Percentiles rank a stretch among this genome's conserved stretches.
Evolutionary conservation across 495 filamentous ascomycete species (phyloP).

Genomic region (Hypoxylon crocopeplum): DNA sequence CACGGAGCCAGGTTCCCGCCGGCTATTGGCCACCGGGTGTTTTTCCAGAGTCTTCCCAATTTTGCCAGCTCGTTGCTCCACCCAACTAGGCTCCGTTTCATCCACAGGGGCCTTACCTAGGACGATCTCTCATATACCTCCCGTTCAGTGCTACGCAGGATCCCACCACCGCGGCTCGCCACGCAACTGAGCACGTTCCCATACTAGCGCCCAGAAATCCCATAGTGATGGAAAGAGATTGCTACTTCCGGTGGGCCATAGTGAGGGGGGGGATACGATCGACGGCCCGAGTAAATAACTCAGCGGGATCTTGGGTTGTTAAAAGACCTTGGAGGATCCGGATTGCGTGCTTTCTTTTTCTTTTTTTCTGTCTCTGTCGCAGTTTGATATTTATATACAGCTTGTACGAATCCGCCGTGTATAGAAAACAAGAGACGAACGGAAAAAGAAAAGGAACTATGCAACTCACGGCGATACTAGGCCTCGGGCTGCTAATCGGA

Average conservation of each 20-base stretch:
- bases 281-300: not conserved
- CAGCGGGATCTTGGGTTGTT: conserved; percentile 6
- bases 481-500: no score
- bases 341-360: conserved; percentile 24
- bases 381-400: not conserved
- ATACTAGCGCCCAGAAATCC: conserved; percentile 21
- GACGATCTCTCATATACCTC: conserved; percentile 24
- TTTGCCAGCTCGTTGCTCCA: conserved; percentile 37
- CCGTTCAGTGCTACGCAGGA: conserved; percentile 14
- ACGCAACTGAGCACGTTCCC: not conserved
- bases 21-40: conserved; percentile 28
- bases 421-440: not conserved
- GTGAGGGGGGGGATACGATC: conserved; percentile 21
- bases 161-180: conserved; percentile 22
- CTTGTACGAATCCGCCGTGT: no score
- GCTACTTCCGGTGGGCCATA: conserved; percentile 26
- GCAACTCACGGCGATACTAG: no score
- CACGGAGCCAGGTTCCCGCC: conserved; percentile 32
- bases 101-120: conserved; percentile 24
- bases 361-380: not conserved
- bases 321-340: conserved; percentile 11
- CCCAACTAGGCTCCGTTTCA: conserved; percentile 22
- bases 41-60: conserved; percentile 39
- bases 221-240: conserved; percentile 24
- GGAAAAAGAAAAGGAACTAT: conserved; percentile 6